Conservation (phyloP, 176 grass and related monocot species). For the Hsuehochloa calcarea region DNA sequence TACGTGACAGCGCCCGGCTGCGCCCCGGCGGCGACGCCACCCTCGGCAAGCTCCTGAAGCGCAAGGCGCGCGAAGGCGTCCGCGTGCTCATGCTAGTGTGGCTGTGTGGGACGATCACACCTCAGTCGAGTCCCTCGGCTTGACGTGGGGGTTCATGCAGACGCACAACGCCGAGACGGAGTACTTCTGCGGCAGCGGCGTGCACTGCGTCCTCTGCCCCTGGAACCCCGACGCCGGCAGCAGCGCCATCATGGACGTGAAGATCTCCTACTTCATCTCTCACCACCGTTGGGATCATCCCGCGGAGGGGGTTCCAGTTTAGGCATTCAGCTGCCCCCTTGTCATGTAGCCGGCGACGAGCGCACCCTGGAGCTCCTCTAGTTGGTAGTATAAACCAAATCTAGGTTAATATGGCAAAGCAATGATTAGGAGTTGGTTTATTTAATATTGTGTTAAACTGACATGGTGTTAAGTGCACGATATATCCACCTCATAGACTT, state of each 20-base stretch:
- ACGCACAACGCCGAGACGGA: slow-evolving; percentile 85
- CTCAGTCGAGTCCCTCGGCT: slow-evolving; percentile 57
- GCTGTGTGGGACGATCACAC: slow-evolving; percentile 95
- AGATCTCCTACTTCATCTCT: slow-evolving; percentile 73
- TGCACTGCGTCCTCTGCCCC: slow-evolving; percentile 75
- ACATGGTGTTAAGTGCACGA: no score
- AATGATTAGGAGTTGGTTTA: no score
- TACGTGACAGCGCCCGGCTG: slow-evolving; percentile 47
- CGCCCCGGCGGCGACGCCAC: slow-evolving; percentile 61
- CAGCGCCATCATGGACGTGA: slow-evolving; percentile 53
- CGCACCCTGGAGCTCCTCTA: no score
- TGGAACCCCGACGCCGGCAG: slow-evolving; percentile 72
- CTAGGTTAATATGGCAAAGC: no score
- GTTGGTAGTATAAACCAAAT: no score
- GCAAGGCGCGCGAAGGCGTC: slow-evolving; percentile 82
- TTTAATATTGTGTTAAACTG: no score
- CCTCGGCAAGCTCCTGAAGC: slow-evolving; percentile 84
- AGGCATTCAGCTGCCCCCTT: no score
- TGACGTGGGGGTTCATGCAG: slow-evolving; percentile 66
- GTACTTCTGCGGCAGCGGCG: slow-evolving; percentile 58
- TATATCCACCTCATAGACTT: no score
- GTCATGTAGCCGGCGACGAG: no score
- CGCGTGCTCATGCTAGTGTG: slow-evolving; percentile 73
- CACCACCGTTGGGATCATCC: no score
- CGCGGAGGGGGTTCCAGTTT: no score